Base-by-base conservation (phyloP, 306 rosid genomes). In the Medicago lupulina region DNA sequence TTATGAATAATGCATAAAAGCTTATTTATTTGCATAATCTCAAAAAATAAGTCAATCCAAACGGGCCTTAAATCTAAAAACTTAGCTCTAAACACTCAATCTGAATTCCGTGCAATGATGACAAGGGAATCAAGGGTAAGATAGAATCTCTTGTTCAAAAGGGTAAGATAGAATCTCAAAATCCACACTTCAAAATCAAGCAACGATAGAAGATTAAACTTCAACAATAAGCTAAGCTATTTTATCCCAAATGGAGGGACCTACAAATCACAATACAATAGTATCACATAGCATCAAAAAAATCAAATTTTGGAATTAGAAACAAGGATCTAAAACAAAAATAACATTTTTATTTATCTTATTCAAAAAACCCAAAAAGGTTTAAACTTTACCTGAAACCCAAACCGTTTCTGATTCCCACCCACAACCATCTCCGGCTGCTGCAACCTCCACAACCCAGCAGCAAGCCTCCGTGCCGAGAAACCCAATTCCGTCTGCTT, bases 391-490 rank as follows among this genome's bases (percentile, higher is more conserved):
- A 89, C 98, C 96, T 89, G 86, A 80, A 82, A 84, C 76, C 89
- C 88, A 57, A 82, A 67, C 82, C 67, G 41, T 19, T 38, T 72
- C 7, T 47, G 54, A 13, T 28, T 18, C 25, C 41, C 60, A 17
- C 21, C 83, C 41, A 79, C n/a, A 1, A 46, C 76, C 38, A 64
- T 78, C 78, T 87, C 93, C 87, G 97, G 97, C 62, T 58, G 68
- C 81, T 90, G 98, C 73, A 91, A 50, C 88, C 96, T 78, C 97
- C 97, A 94, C 0, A 94, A 72, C 0, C 96, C 97, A 2, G 97
- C 97, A 28, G 97, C 97, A 23, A 94, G 95, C 83, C 88, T 94
- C 81, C 98, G 77, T 0, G 90, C 95, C 28, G 98, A 94, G 60
- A 90, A 72, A 25, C 38, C 47, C 2, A 14, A 82, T 9, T 85